Percentiles rank a stretch among this genome's conserved stretches.
These are phyloP conservation scores for Dendrobium officinale DNA, from an alignment of 106 monocot genomes.

Conservation along the genomic window DNA sequence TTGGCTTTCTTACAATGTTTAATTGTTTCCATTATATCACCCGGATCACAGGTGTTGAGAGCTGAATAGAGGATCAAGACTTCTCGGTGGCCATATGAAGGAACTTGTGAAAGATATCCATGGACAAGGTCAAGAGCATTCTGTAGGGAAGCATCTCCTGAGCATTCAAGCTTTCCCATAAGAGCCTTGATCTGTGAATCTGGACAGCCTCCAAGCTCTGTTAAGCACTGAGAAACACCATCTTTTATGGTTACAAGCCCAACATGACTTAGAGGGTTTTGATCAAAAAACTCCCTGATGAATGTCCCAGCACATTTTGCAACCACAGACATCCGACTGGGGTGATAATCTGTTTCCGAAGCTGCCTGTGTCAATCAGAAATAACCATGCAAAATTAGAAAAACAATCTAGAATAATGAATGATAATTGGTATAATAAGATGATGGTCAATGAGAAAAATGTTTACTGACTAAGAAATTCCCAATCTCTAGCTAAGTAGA, in stretches of 20 bases:
- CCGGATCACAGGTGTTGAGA: conserved; percentile 92
- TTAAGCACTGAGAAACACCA: conserved; percentile 80
- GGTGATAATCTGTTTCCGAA: conserved; percentile 79
- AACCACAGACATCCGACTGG: conserved; percentile 82
- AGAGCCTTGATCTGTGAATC: conserved; percentile 90
- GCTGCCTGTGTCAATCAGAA: conserved; percentile 60
- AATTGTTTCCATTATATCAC: conserved; percentile 86
- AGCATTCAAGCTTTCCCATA: conserved; percentile 93
- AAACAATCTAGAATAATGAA: not conserved
- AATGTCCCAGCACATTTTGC: conserved; percentile 74
- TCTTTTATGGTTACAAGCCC: conserved; percentile 85
- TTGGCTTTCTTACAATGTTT: conserved; percentile 80
- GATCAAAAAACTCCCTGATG: conserved; percentile 94
- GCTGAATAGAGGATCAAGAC: conserved; percentile 88
- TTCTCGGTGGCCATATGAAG: conserved; percentile 94
- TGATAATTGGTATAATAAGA: not conserved
- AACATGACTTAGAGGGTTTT: conserved; percentile 92
- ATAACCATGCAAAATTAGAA: not conserved
- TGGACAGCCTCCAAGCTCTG: conserved; percentile 87
- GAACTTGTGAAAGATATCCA: conserved; percentile 67
- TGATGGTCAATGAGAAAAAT: not conserved
- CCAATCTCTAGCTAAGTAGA: not conserved
- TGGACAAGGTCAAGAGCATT: conserved; percentile 90
- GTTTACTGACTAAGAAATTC: not conserved
- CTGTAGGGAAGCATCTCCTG: conserved; percentile 86